Conservation (phyloP, 2,329 filamentous ascomycete species). For the Emydomyces testavorans region DNA sequence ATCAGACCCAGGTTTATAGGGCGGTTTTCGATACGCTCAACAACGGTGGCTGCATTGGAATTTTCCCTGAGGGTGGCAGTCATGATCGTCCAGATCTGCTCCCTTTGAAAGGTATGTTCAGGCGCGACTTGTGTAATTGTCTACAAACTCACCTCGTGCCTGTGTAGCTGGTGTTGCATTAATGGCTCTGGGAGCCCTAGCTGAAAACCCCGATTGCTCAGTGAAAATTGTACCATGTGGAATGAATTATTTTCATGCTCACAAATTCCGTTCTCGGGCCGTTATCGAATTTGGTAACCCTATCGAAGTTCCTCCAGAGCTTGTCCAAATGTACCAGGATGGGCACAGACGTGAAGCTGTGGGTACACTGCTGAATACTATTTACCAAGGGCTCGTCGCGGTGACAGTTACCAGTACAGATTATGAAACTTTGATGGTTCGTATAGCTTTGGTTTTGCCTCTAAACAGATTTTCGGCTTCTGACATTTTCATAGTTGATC, state of each 20-base stretch:
- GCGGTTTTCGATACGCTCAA: slow-evolving; percentile 78
- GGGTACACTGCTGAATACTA: slow-evolving; percentile 68
- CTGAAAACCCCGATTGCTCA: slow-evolving; percentile 72
- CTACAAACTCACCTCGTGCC: slow-evolving; percentile 18
- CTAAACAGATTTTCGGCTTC: neutral
- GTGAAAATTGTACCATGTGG: slow-evolving; percentile 92
- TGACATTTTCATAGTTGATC: slow-evolving; percentile 51
- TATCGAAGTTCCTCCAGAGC: slow-evolving; percentile 67
- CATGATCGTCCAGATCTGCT: slow-evolving; percentile 87
- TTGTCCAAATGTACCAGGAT: slow-evolving; percentile 74
- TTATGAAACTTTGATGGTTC: slow-evolving; percentile 84
- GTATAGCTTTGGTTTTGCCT: slow-evolving; percentile 11
- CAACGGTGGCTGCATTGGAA: slow-evolving; percentile 78
- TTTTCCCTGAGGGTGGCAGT: slow-evolving; percentile 93
- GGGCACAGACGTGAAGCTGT: slow-evolving; percentile 81
- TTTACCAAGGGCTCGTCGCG: slow-evolving; percentile 71
- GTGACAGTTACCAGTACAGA: slow-evolving; percentile 89
- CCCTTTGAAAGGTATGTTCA: slow-evolving; percentile 58
- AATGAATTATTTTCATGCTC: slow-evolving; percentile 99
- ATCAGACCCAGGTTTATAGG: slow-evolving; percentile 87
- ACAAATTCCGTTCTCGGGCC: slow-evolving; percentile 93
- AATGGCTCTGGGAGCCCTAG: slow-evolving; percentile 87
- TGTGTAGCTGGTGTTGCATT: slow-evolving; percentile 82
- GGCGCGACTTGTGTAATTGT: neutral
- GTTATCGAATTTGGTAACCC: slow-evolving; percentile 91